Percentiles rank a stretch among this genome's conserved stretches.
These are phyloP conservation scores for Nelumbo lutea DNA, from an alignment of 164 flowering plant species.

Conservation along the genomic window DNA sequence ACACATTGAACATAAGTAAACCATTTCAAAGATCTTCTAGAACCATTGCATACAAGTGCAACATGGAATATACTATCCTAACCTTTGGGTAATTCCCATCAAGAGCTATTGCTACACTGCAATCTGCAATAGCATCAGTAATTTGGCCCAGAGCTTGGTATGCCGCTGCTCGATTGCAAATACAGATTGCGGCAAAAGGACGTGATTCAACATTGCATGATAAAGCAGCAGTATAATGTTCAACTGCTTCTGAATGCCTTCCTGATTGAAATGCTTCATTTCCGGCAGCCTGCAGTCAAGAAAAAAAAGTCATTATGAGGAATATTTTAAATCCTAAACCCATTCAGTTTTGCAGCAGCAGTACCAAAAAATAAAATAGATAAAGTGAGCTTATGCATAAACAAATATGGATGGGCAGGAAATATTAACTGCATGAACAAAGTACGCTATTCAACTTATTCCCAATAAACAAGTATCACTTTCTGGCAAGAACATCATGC, in stretches of 20 bases:
- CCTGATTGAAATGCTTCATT: constrained; percentile 80
- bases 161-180: constrained; percentile 98
- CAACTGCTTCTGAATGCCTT: constrained; percentile 74
- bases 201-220: constrained; percentile 68
- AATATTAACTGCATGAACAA: too few species aligned
- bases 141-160: constrained; percentile 78
- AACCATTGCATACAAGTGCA: too few species aligned
- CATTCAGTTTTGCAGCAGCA: neutral
- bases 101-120: constrained; percentile 89
- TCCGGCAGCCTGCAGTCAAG: constrained; percentile 58
- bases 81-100: constrained; percentile 77
- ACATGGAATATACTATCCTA: neutral
- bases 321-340: neutral
- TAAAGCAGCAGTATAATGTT: constrained; percentile 81
- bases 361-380: neutral
- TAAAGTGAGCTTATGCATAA: neutral
- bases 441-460: too few species aligned
- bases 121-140: constrained; percentile 94
- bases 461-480: too few species aligned
- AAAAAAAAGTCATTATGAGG: constrained; percentile 7
- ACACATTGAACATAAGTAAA: neutral
- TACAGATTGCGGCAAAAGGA: constrained; percentile 89
- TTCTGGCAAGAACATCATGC: too few species aligned
- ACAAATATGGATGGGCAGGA: too few species aligned
- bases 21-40: neutral